Evolutionary conservation across 768 basidiomycete genomes (phyloP), one percentile per base, ranked within the genome.

Genomic region (Megacollybia marginata): DNA sequence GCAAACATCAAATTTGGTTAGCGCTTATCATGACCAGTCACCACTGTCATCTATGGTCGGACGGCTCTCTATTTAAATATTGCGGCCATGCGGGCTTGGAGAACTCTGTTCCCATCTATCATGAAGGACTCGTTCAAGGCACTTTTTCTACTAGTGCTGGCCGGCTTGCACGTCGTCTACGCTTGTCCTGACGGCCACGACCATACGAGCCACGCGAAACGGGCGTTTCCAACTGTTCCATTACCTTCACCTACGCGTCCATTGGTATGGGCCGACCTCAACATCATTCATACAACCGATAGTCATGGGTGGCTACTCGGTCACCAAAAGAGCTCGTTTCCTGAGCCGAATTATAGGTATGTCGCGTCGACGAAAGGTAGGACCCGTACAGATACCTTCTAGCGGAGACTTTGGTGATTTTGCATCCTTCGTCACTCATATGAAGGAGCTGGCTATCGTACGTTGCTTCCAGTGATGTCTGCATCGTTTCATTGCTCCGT

Each of bases 221-320:
- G 74, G 48, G 67, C 69, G 46, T 62, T 66, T 46, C 72, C 76
- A 0, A 63, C 70, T 43, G 54, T 65, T 12, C 66, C 67, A 12
- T 62, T 83, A 32, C 67, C 79, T 1, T 72, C 72, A 15, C 91
- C 91, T 4, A 75, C 76, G 49, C 71, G 82, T 16, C 76, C 79
- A 19, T 73, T 95, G 12, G 77, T 79, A 47, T 93, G 92, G 92
- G 82, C 85, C n/a, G 89, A 93, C 58, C 74, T 94, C 60, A 94
- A 94, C 60, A 77, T 93, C 57, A 74, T 93, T 43, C 82, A 85
- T 57, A 93, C 90, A 2, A 93, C 92, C 0, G 91, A 93, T 63
- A 87, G 79, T 35, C 84, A 88, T 67, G 80, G 49, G 20, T 85
- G 85, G 85, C 69, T 94, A 4, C 72, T 92, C 34, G 92, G 92